A percentile compares a stretch with the other conserved stretches of the same genome.
Evolutionary conservation across 306 rosid genomes (phyloP).

Genomic region (Castanea mollissima): DNA sequence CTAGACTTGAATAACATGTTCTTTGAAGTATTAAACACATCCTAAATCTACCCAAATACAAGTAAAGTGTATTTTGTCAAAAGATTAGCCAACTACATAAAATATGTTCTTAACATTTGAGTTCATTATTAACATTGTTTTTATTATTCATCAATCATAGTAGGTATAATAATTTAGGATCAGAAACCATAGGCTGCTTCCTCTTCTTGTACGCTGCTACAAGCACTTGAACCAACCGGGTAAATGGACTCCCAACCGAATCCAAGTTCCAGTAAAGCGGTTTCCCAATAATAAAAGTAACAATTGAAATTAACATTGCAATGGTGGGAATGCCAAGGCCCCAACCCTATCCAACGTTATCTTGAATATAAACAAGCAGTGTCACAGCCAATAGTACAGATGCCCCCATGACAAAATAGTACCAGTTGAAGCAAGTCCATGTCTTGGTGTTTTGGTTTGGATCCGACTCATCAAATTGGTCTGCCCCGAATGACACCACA

Average conservation of each 20-base stretch:
- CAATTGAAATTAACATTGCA: slow-evolving; percentile 75
- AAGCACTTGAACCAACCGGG: slow-evolving; percentile 62
- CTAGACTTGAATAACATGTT: too few relatives aligned
- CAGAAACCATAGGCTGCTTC: slow-evolving; percentile 28
- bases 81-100: too few relatives aligned
- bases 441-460: slow-evolving; percentile 59
- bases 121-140: too few relatives aligned
- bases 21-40: too few relatives aligned
- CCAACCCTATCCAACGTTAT: slow-evolving; percentile 90
- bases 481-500: slow-evolving; percentile 92
- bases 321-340: slow-evolving; percentile 80
- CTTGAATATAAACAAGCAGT: slow-evolving; percentile 84
- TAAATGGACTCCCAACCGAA: slow-evolving; percentile 86
- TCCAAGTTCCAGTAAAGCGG: slow-evolving; percentile 76
- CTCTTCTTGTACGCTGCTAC: slow-evolving; percentile 76
- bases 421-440: slow-evolving; percentile 91
- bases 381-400: slow-evolving; percentile 80
- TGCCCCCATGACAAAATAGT: slow-evolving; percentile 81
- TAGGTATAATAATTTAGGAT: slow-evolving; percentile 43
- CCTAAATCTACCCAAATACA: too few relatives aligned
- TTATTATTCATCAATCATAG: too few relatives aligned
- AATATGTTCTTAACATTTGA: too few relatives aligned
- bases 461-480: slow-evolving; percentile 79
- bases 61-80: too few relatives aligned
- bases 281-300: slow-evolving; percentile 61